Evolutionary conservation across 768 basidiomycete genomes (phyloP).

Genomic region (Mycena polygramma): DNA sequence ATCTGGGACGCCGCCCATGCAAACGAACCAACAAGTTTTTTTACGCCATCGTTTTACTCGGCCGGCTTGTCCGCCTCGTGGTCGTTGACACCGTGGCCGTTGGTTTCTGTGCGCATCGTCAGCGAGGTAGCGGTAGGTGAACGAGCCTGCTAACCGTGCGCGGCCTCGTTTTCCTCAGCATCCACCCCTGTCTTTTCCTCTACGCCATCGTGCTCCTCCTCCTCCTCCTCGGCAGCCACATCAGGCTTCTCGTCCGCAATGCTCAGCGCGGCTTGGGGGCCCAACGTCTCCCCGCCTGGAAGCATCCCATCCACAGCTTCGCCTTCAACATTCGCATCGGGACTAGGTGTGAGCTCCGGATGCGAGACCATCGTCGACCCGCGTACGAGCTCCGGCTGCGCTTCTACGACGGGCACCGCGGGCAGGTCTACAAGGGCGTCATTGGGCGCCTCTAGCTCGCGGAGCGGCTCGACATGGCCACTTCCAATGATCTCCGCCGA

Average conservation of each 20-base stretch:
- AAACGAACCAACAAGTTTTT: neutral
- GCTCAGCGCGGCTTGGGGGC: slow-evolving; percentile 36
- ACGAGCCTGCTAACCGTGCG: slow-evolving; percentile 24
- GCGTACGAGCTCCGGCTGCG: slow-evolving; percentile 27
- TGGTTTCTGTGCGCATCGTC: slow-evolving; percentile 10
- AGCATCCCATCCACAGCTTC: slow-evolving; percentile 30
- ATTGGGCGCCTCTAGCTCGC: slow-evolving; percentile 29
- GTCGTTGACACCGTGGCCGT: slow-evolving; percentile 23
- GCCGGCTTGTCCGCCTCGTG: slow-evolving; percentile 15
- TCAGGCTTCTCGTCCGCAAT: slow-evolving; percentile 3
- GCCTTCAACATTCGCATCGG: neutral
- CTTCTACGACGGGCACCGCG: slow-evolving; percentile 39
- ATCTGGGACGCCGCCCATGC: slow-evolving; percentile 1
- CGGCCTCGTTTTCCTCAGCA: slow-evolving; percentile 21
- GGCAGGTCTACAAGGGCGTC: slow-evolving; percentile 29
- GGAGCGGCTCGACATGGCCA: slow-evolving; percentile 33
- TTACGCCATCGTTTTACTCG: slow-evolving; percentile 8
- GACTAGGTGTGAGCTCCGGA: slow-evolving; percentile 29
- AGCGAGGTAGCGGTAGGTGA: neutral
- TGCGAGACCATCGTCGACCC: slow-evolving; percentile 32
- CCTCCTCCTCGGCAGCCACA: slow-evolving; percentile 4
- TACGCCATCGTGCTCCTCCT: slow-evolving; percentile 11
- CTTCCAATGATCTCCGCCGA: slow-evolving; percentile 35
- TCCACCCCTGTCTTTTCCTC: slow-evolving; percentile 5
- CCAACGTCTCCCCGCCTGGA: slow-evolving; percentile 38